These are phyloP conservation scores for Penicillium sp. DNA, from an alignment of 2,329 filamentous ascomycete species.

Conservation along the genomic window DNA sequence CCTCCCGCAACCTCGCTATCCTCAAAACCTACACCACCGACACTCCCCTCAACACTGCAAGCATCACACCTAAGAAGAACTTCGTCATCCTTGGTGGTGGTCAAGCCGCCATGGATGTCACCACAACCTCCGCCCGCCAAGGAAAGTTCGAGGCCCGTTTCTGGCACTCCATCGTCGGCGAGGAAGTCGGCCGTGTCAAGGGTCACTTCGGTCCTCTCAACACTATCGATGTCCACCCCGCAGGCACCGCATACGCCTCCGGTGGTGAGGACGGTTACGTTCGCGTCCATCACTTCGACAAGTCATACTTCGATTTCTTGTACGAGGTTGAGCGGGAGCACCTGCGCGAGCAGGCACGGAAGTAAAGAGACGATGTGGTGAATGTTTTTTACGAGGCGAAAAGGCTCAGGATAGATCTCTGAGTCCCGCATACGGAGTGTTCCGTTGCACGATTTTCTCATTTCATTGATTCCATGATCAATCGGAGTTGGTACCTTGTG, in stretches of 20 bases:
- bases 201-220: constrained; percentile 97
- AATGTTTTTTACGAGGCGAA: constrained; percentile 40
- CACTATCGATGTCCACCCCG: constrained; percentile 91
- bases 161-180: constrained; percentile 92
- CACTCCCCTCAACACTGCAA: constrained; percentile 93
- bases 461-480: constrained; percentile 42
- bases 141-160: constrained; percentile 99
- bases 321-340: constrained; percentile 96
- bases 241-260: constrained; percentile 88
- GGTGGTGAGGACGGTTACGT: constrained; percentile 99
- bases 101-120: constrained; percentile 98
- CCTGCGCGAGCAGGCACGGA: constrained; percentile 60
- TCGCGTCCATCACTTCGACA: constrained; percentile 97
- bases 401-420: constrained; percentile 26
- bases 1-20: constrained; percentile 81
- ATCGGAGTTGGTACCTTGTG: constrained; percentile 42
- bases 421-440: constrained; percentile 32
- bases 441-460: constrained; percentile 36
- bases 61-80: constrained; percentile 93
- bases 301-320: constrained; percentile 96
- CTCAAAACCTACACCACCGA: constrained; percentile 92
- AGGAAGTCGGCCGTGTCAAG: constrained; percentile 95
- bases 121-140: constrained; percentile 87
- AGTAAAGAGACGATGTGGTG: constrained; percentile 31
- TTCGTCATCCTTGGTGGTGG: constrained; percentile 97